Base-by-base conservation (phyloP, 2,329 filamentous ascomycete genomes). In the Aureobasidium sp. region DNA sequence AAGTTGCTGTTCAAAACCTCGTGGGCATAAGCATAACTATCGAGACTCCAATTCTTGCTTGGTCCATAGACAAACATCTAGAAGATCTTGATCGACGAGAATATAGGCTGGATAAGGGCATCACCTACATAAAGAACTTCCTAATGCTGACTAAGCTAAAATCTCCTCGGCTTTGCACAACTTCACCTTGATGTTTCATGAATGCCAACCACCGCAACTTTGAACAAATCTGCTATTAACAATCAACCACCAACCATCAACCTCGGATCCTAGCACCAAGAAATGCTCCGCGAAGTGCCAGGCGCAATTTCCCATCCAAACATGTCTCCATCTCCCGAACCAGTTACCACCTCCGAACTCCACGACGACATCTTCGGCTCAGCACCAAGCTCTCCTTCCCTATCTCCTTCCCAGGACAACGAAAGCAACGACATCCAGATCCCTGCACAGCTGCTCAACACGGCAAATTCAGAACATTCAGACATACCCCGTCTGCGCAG, bases 401-500 rank as follows among this genome's bases (percentile, higher is more conserved):
- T 40, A 1, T 21, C 25, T 8, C 31, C 55, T 40, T 38, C 43
- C 19, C 21, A 23, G 4, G n/a, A 65, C 1, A 25, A 43, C n/a
- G 61, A 57, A 11, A 37, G 62, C 27, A 25, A 43, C 21, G 15
- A 21, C 2, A 35, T 49, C 13, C 13, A 38, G 7, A n/a, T 46
- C 3, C 25, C 57, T 1, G 10, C 33, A 17, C 27, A 21, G 11
- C 21, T 42, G 2, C 61, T 57, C 77, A 83, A 58, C 40, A 23
- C 37, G 1, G 13, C 57, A n/a, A 49, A 49, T 46, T 31, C 25
- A 78, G 69, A 82, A 60, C 78, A 80, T 42, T 85, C 82, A n/a
- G 91, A 95, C 67, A 81, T 94, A 54, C 84, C 82, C 21, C 85
- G 88, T 25, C 81, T 96, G 17, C 85, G 88, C 67, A 81, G 84